phyloP scores from a whole-genome alignment of 148 eudicot genomes.

The Rhododendron griersonianum region DNA sequence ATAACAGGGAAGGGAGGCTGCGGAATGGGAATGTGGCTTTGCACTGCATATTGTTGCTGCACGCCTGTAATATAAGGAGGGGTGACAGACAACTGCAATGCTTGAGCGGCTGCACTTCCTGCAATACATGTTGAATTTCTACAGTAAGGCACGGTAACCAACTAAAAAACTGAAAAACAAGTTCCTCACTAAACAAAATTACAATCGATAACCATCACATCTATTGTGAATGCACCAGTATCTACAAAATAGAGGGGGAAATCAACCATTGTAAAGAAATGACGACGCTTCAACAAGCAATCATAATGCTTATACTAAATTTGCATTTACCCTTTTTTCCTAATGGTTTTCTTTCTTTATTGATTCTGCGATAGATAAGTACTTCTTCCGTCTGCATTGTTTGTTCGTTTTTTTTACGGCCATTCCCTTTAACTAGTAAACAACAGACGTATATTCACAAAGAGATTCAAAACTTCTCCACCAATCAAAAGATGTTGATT shows the following conservation, averaged over 20 bases:
- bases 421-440: neutral
- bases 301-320: neutral
- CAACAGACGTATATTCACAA: neutral
- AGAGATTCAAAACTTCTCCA: neutral
- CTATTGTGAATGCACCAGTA: no score
- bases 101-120: conserved; percentile 45
- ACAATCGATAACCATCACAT: neutral
- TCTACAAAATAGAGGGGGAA: neutral
- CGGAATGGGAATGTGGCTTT: conserved; percentile 44
- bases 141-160: neutral
- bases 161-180: neutral
- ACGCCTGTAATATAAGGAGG: conserved; percentile 41
- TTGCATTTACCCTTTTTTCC: neutral
- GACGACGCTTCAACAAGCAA: neutral
- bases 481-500: neutral
- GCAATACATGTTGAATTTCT: conserved; percentile 17
- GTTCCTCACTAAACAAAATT: neutral
- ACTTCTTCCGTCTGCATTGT: neutral
- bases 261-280: neutral
- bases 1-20: conserved; percentile 43
- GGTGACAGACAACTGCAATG: conserved; percentile 38
- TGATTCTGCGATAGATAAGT: neutral
- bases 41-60: conserved; percentile 41
- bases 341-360: neutral
- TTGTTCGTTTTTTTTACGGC: neutral